Evolutionary conservation across 495 filamentous ascomycete genomes (phyloP).

Genomic region (Extremus antarcticus): DNA sequence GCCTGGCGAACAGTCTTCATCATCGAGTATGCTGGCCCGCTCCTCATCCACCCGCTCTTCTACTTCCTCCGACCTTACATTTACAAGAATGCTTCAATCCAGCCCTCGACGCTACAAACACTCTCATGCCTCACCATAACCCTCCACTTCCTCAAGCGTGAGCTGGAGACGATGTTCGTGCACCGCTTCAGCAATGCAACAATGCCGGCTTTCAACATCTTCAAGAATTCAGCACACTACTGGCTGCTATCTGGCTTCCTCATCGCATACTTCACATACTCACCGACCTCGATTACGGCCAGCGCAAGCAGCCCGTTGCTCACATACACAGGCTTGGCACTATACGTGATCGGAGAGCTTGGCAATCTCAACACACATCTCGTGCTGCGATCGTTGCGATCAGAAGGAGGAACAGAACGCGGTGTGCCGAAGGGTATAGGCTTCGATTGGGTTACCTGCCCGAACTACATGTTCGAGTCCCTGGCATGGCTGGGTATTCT

Average conservation of each 20-base stretch:
- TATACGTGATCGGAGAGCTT: constrained; percentile 67
- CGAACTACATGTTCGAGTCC: constrained; percentile 93
- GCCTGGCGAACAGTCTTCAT: constrained; percentile 89
- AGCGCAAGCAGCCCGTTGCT: constrained; percentile 35
- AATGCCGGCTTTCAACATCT: constrained; percentile 78
- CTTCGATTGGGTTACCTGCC: constrained; percentile 83
- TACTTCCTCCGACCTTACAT: constrained; percentile 60
- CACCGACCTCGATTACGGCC: constrained; percentile 52
- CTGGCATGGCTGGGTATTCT: constrained; percentile 71
- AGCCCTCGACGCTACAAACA: constrained; percentile 54
- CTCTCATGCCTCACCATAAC: constrained; percentile 60
- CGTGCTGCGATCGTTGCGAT: constrained; percentile 61
- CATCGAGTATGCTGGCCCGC: constrained; percentile 90
- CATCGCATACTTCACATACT: constrained; percentile 77
- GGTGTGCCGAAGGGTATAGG: constrained; percentile 80
- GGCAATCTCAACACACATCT: constrained; percentile 71
- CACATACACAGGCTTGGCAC: constrained; percentile 50
- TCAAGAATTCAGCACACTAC: constrained; percentile 87
- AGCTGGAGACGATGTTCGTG: constrained; percentile 85
- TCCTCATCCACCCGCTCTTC: constrained; percentile 73
- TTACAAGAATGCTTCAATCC: constrained; percentile 46
- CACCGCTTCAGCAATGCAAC: constrained; percentile 91
- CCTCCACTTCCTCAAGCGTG: constrained; percentile 88
- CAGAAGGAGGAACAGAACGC: constrained; percentile 68
- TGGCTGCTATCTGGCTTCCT: constrained; percentile 75